phyloP scores from a whole-genome alignment of 768 basidiomycete species.

The Rhizopogon vesiculosus region DNA sequence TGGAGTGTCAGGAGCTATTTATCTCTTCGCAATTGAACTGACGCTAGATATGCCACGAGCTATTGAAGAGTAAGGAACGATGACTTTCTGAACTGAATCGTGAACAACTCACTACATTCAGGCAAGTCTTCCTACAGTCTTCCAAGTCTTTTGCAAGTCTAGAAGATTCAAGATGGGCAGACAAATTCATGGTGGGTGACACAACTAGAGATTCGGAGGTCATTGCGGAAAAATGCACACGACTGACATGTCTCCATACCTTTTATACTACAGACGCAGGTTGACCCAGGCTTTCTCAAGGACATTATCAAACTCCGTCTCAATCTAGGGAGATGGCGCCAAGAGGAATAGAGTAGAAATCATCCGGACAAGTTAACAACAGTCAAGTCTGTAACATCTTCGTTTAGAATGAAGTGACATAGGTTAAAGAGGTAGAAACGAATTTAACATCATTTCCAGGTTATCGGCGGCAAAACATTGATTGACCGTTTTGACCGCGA shows the following conservation, averaged over 20 bases:
- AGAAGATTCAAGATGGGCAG: neutral
- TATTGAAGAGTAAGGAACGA: neutral
- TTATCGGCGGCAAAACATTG: slow-evolving; percentile 7
- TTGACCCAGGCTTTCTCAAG: no score
- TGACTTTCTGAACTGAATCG: neutral
- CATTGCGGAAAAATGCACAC: no score
- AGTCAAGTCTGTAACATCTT: slow-evolving; percentile 6
- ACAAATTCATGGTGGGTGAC: no score
- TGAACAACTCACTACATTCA: slow-evolving; percentile 15
- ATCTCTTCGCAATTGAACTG: neutral
- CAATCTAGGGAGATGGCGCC: slow-evolving; percentile 1
- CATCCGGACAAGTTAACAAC: neutral
- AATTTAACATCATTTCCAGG: neutral
- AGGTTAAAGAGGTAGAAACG: neutral
- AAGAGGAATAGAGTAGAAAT: neutral
- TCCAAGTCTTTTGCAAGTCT: slow-evolving; percentile 15
- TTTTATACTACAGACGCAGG: no score
- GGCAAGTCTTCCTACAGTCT: slow-evolving; percentile 10
- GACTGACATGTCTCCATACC: no score
- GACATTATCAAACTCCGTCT: no score
- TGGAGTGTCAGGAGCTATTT: neutral
- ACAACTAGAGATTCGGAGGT: no score
- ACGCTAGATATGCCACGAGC: slow-evolving; percentile 25
- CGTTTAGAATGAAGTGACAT: neutral
- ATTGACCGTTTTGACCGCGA: slow-evolving; percentile 9